Base-by-base conservation (phyloP, 2,329 filamentous ascomycete species). In the Calonectria naviculata region DNA sequence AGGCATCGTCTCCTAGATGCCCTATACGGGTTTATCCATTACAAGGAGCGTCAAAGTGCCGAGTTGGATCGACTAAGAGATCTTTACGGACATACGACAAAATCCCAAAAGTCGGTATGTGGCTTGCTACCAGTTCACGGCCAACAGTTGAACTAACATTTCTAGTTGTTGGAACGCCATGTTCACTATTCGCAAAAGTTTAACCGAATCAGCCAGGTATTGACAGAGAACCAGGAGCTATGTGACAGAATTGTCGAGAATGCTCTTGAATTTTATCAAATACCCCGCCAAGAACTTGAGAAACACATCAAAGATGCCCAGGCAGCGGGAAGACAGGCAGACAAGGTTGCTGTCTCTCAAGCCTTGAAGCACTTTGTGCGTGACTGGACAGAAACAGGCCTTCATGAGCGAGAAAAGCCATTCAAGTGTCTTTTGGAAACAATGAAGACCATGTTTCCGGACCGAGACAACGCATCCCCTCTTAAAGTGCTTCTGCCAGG, bases 111-210 rank as follows among this genome's bases (percentile, higher is more conserved):
- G 44, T 73, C 73, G 42, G 78, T 81, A 65, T 5, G 74, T n/a
- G 2, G n/a, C 17, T 13, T 3, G 28, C 5, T 36, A 12, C 34
- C 34, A 46, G 9, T 26, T 6, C n/a, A 6, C 5, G 26, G 15
- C 12, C 5, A 19, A 29, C 12, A 44, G 29, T 44, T 36, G 15
- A 26, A 13, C 21, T 31, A 13, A 49, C n/a, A 4, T 34, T 13
- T 6, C 1, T 44, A 87, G 85, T 28, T 88, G 2, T 85, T 93
- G 2, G 89, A 91, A 72, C 86, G 88, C n/a, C 81, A 86, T 2
- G 79, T 91, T 46, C 84, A 89, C 56, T 93, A 91, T 75, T 87
- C 87, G 2, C 86, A 89, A 69, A 90, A 89, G 72, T 85, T 90
- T 21, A 78, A 83, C 17, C 80, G 80, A 1, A 80, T 86, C 12